Base-by-base conservation (phyloP, 305 asterid species). In the Nicotiana rustica region DNA sequence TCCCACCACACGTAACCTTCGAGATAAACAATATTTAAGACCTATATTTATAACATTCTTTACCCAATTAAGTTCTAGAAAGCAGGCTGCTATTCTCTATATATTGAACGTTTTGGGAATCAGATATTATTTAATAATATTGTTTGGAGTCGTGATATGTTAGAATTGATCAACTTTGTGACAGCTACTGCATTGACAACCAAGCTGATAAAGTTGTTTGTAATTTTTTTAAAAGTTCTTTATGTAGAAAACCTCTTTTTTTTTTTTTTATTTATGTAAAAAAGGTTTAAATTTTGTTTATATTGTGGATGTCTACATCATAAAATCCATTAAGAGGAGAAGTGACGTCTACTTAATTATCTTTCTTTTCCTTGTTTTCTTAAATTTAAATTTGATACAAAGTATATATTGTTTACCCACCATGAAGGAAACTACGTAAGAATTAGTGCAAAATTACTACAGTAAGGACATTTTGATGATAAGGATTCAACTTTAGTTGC, bases 161-260 rank as follows among this genome's bases (percentile, higher is more conserved):
- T 44, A 19, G 36, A 71, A 70, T 70, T 19, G 60, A 44, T 70
- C 78, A 44, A 12, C 60, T 70, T 70, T 70, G 19, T 70, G 78
- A 44, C 59, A 70, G 78, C 78, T 19, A 41, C 38, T 57, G 21
- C 64, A n/a, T 57, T 57, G 64, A 57, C 21, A 61, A 61, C 67
- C 33, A 61, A 41, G 78, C 31, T 19, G 18, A 70, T 36, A 70
- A 44, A n/a, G 36, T 70, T 44, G 19, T 44, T 44, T 44, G 6
- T 12, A 67, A 35, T 57, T 17, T 17, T 57, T 17, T 0, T 1
- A 56, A 12, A 49, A 49, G 15, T 12, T 49, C 57, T 10, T 49
- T 13, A 1, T 17, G 76, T 5, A 17, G 76, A n/a, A 68, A 36
- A 36, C 8, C 4, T 36, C 0, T 67, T 68, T 2, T 17, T 3